Conservation (phyloP, 2,329 filamentous ascomycete genomes). For the Acarospora socialis region DNA sequence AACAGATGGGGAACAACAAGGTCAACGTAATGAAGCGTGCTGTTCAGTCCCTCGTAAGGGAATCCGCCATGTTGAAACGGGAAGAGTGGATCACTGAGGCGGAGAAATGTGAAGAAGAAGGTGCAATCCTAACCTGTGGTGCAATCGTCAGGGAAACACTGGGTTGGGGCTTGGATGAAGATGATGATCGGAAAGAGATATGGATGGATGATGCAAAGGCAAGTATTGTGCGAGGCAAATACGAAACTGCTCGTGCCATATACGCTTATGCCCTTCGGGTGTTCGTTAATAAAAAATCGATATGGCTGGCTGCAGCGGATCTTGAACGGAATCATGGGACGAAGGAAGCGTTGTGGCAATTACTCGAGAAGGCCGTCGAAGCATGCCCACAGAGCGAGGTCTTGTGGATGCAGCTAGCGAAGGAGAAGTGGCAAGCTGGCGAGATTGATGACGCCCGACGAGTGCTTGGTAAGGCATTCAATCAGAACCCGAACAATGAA, state of each 20-base stretch:
- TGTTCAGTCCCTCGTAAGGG: constrained; percentile 72
- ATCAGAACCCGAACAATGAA: constrained; percentile 91
- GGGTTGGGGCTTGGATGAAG: constrained; percentile 84
- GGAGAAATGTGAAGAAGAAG: constrained; percentile 87
- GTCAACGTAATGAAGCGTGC: constrained; percentile 92
- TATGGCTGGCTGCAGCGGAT: constrained; percentile 85
- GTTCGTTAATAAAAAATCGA: constrained; percentile 72
- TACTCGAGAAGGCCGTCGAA: constrained; percentile 86
- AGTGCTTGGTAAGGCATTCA: constrained; percentile 79
- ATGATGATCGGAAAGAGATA: constrained; percentile 88
- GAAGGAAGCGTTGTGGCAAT: constrained; percentile 65
- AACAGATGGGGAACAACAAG: constrained; percentile 71
- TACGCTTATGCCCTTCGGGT: constrained; percentile 82
- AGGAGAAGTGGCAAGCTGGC: constrained; percentile 83
- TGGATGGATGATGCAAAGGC: constrained; percentile 88
- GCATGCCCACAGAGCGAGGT: constrained; percentile 83
- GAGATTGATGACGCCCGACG: constrained; percentile 74
- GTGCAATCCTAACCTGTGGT: constrained; percentile 70
- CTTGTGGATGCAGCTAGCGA: constrained; percentile 89
- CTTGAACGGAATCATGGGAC: constrained; percentile 80
- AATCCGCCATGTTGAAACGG: constrained; percentile 90
- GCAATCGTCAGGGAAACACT: constrained; percentile 87
- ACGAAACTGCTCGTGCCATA: constrained; percentile 84
- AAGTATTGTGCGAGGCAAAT: constrained; percentile 67
- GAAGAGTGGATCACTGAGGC: constrained; percentile 96